phyloP scores from a whole-genome alignment of 1,284 basidiomycete species.

The Kalmanozyma brasiliensis region DNA sequence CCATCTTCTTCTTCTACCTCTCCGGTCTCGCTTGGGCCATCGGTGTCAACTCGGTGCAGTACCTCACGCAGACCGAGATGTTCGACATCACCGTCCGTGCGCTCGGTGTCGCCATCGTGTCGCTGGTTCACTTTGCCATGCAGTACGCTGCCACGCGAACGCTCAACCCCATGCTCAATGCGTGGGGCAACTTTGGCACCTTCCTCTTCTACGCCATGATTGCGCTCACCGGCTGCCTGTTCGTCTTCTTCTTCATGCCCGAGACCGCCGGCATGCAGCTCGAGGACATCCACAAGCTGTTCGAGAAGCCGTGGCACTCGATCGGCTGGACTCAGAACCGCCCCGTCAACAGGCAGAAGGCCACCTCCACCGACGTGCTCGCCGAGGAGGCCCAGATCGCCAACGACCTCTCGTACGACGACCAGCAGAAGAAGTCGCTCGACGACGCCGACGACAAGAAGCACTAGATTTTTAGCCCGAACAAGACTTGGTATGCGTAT shows the following conservation, averaged over 20 bases:
- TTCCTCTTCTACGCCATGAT: constrained; percentile 54
- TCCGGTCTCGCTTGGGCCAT: constrained; percentile 52
- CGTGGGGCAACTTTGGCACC: constrained; percentile 39
- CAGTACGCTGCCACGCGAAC: constrained; percentile 52
- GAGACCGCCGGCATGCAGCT: constrained; percentile 47
- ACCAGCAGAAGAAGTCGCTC: constrained; percentile 27
- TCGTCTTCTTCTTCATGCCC: constrained; percentile 55
- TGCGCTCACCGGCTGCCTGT: constrained; percentile 29
- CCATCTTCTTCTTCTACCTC: constrained; percentile 54
- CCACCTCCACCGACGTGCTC: constrained; percentile 1
- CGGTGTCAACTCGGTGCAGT: constrained; percentile 57
- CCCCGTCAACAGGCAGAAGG: constrained; percentile 22
- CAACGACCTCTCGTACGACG: constrained; percentile 18
- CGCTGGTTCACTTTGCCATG: constrained; percentile 49
- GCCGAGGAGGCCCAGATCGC: constrained; percentile 23
- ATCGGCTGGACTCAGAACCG: constrained; percentile 46
- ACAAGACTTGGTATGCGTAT: neutral
- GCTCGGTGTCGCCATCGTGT: constrained; percentile 44
- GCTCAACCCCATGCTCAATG: constrained; percentile 47
- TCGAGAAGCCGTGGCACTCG: constrained; percentile 50
- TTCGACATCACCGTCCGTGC: constrained; percentile 46
- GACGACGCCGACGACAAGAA: constrained; percentile 39
- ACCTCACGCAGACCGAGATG: constrained; percentile 50
- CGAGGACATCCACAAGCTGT: constrained; percentile 51
- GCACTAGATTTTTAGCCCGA: constrained; percentile 2